Evolutionary conservation across 768 basidiomycete genomes (phyloP).

Genomic region (Tulasnella sp.): DNA sequence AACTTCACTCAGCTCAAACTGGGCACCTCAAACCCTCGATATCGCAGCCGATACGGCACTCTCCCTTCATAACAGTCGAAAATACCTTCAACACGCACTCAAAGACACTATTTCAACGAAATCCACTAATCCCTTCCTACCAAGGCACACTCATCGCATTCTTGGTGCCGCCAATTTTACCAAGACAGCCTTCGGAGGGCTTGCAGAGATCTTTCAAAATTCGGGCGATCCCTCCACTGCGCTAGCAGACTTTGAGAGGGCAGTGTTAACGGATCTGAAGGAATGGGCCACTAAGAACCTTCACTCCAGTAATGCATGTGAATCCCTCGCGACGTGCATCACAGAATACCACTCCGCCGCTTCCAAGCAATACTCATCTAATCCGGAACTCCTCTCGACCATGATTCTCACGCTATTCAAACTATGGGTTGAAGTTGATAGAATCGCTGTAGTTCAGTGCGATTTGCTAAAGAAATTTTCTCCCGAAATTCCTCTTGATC

Average conservation of each 20-base stretch:
- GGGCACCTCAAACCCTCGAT: background rate
- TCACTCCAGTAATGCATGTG: no score
- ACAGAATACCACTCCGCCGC: background rate
- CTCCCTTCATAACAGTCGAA: background rate
- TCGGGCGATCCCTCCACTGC: no score
- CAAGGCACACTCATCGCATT: no score
- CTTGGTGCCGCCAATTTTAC: no score
- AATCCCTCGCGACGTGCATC: background rate
- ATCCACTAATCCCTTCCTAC: no score
- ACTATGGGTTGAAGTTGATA: slow-evolving; percentile 39
- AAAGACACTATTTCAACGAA: no score
- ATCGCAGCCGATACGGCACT: background rate
- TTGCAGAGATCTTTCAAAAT: no score
- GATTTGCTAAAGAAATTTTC: slow-evolving; percentile 35
- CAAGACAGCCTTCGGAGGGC: no score
- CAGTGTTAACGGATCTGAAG: background rate
- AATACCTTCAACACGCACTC: no score
- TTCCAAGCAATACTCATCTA: background rate
- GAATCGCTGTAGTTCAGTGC: slow-evolving; percentile 24
- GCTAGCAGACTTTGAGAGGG: background rate
- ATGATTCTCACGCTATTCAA: slow-evolving; percentile 37
- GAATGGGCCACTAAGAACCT: no score
- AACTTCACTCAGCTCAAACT: background rate
- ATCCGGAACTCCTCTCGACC: slow-evolving; percentile 22
- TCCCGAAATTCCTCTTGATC: slow-evolving; percentile 30